Conservation (phyloP, 2,329 filamentous ascomycete species). For the Didymella glomerata region DNA sequence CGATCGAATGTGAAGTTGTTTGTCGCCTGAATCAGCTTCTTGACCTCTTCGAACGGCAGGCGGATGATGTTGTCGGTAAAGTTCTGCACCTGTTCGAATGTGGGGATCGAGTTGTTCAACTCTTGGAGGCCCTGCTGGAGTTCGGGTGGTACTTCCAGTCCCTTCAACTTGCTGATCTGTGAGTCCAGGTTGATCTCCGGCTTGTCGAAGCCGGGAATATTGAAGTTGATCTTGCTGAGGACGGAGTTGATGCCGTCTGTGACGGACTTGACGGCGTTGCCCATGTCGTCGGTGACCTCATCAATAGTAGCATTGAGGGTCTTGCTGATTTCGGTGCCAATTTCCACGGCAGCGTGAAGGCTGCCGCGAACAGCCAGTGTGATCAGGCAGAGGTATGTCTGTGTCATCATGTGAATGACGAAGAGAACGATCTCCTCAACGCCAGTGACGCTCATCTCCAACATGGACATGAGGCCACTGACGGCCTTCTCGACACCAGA, state of each 20-base stretch:
- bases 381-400: constrained; percentile 89
- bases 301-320: constrained; percentile 71
- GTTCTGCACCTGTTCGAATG: constrained; percentile 84
- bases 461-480: constrained; percentile 78
- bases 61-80: constrained; percentile 77
- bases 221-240: constrained; percentile 52
- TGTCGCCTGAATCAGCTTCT: constrained; percentile 73
- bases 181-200: constrained; percentile 71
- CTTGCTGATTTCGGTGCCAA: constrained; percentile 67
- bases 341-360: constrained; percentile 72
- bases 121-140: constrained; percentile 74
- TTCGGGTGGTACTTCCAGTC: constrained; percentile 72
- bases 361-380: constrained; percentile 82
- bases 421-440: constrained; percentile 91
- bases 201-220: constrained; percentile 54
- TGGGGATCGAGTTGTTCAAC: constrained; percentile 81
- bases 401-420: constrained; percentile 88
- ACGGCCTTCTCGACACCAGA: constrained; percentile 82
- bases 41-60: constrained; percentile 82
- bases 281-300: constrained; percentile 61
- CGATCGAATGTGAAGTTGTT: constrained; percentile 80
- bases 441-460: constrained; percentile 80
- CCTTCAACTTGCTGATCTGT: constrained; percentile 71
- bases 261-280: constrained; percentile 48
- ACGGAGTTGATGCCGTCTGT: constrained; percentile 51